phyloP scores from a whole-genome alignment of 345 rosid species.

The thale cress (Arabidopsis thaliana) region DNA sequence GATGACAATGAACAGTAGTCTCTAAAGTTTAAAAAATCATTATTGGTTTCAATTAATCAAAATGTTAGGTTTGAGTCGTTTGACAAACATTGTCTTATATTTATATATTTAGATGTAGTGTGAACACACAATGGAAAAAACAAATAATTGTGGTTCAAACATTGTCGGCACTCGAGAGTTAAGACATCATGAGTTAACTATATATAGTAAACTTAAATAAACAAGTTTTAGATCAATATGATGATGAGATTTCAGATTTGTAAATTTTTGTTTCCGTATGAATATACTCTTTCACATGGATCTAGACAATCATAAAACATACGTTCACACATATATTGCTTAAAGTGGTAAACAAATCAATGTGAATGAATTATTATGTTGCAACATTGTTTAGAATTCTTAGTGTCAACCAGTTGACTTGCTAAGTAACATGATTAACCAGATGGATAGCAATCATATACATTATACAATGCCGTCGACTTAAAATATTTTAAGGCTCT shows the following conservation, averaged over 20 bases:
- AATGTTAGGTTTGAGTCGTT: slow-evolving; percentile 35
- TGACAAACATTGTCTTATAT: not conserved
- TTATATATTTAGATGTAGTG: slow-evolving; percentile 26
- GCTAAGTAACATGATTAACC: not conserved
- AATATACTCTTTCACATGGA: not conserved
- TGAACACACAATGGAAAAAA: slow-evolving; percentile 28
- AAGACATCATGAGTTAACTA: slow-evolving; percentile 7
- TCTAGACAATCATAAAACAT: not conserved
- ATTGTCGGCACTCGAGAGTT: slow-evolving; percentile 36
- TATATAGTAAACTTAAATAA: not conserved
- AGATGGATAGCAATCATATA: not conserved
- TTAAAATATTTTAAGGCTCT: not conserved
- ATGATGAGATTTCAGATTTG: not conserved
- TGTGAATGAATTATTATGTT: not conserved
- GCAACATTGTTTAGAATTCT: not conserved
- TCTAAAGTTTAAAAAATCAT: not conserved
- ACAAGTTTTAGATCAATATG: not conserved
- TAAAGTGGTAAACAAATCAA: not conserved
- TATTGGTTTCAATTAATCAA: slow-evolving; percentile 14
- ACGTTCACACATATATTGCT: not conserved
- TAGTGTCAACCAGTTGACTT: not conserved
- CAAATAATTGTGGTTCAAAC: slow-evolving; percentile 12
- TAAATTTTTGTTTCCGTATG: not conserved
- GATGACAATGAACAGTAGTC: slow-evolving; percentile 28
- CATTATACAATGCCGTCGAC: not conserved